phyloP scores from a whole-genome alignment of 768 basidiomycete species.

The Tylopilus plumbeoviolaceoides region DNA sequence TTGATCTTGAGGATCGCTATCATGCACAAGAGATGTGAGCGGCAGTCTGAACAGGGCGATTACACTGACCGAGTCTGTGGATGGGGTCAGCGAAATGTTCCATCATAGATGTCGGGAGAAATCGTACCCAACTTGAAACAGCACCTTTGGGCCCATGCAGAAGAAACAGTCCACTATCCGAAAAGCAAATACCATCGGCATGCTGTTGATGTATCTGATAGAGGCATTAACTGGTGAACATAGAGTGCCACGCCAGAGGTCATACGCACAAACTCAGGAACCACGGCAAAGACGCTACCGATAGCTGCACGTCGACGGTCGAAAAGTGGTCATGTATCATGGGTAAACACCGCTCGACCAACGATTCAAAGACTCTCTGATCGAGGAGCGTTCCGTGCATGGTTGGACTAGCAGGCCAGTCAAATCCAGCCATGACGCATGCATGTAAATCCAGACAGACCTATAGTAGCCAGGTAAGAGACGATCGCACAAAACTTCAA shows the following conservation, averaged over 20 bases:
- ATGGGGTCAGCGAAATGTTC: constrained; percentile 11
- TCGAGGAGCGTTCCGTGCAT: constrained; percentile 99
- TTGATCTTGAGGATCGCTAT: constrained; percentile 96
- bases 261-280: constrained; percentile 87
- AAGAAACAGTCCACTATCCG: constrained; percentile 97
- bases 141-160: constrained; percentile 97
- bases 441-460: constrained; percentile 38
- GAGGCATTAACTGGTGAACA: neutral
- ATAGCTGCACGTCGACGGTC: constrained; percentile 90
- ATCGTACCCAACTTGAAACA: constrained; percentile 93
- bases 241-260: constrained; percentile 11
- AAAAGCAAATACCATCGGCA: constrained; percentile 98
- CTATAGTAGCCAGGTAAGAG: constrained; percentile 97
- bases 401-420: constrained; percentile 60
- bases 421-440: neutral
- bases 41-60: neutral
- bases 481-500: constrained; percentile 92
- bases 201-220: constrained; percentile 80
- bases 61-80: constrained; percentile 50
- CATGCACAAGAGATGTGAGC: constrained; percentile 10
- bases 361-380: constrained; percentile 93
- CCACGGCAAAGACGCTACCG: constrained; percentile 96
- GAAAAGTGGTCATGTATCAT: constrained; percentile 93
- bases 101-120: neutral
- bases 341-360: constrained; percentile 85